A percentile compares a stretch with the other conserved stretches of the same genome.
These are phyloP conservation scores for Fusarium brevicatenulatum DNA, from an alignment of 2,329 filamentous ascomycete species.

Conservation along the genomic window DNA sequence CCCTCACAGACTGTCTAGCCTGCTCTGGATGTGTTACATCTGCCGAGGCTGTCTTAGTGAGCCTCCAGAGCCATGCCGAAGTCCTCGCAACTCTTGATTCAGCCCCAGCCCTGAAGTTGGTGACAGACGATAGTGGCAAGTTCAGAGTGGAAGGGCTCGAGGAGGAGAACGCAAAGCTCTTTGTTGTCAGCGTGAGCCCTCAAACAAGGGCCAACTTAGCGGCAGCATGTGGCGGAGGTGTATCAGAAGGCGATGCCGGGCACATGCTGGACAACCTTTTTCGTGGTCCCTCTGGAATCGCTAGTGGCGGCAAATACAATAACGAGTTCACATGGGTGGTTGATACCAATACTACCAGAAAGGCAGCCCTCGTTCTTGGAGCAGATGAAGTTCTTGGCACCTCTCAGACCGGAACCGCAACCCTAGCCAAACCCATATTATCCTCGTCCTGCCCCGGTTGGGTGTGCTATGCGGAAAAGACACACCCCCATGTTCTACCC, in stretches of 20 bases:
- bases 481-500: slow-evolving; percentile 90
- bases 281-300: slow-evolving; percentile 72
- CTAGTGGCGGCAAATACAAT: slow-evolving; percentile 73
- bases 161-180: slow-evolving; percentile 74
- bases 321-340: slow-evolving; percentile 90
- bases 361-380: slow-evolving; percentile 83
- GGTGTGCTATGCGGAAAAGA: slow-evolving; percentile 99
- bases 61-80: slow-evolving; percentile 91
- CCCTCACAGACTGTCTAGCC: slow-evolving; percentile 94
- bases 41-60: slow-evolving; percentile 96
- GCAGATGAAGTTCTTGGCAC: slow-evolving; percentile 72
- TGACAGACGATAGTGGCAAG: slow-evolving; percentile 47
- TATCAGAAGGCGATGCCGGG: slow-evolving; percentile 78
- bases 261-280: slow-evolving; percentile 86
- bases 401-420: slow-evolving; percentile 31
- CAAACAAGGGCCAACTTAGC: slow-evolving; percentile 91
- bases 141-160: slow-evolving; percentile 63
- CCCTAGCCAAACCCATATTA: slow-evolving; percentile 69
- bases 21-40: slow-evolving; percentile 98
- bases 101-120: slow-evolving; percentile 60
- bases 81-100: slow-evolving; percentile 85
- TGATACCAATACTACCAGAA: slow-evolving; percentile 86
- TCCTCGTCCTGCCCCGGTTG: slow-evolving; percentile 95
- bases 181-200: slow-evolving; percentile 92
- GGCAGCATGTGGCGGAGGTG: slow-evolving; percentile 78